Conservation (phyloP, 177 flowering plant species). For the Vitis hybrid region DNA sequence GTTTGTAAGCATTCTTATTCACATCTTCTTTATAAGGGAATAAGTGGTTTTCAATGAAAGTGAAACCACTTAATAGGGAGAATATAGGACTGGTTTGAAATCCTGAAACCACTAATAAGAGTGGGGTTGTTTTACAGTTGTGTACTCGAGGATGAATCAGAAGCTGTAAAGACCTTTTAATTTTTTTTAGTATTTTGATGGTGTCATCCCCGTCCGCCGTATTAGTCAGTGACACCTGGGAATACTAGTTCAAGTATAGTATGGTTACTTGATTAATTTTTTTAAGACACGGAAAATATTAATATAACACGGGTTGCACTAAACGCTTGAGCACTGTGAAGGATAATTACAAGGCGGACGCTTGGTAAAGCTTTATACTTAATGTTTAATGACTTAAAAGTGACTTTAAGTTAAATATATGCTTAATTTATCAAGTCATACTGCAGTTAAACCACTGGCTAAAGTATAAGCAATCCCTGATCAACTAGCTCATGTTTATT, state of each 20-base stretch:
- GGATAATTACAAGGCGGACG: too few species aligned
- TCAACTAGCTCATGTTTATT: too few species aligned
- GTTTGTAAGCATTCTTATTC: not conserved
- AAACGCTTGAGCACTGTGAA: too few species aligned
- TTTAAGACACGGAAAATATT: too few species aligned
- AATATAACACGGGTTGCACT: too few species aligned
- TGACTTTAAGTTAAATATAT: too few species aligned
- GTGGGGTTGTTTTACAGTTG: not conserved
- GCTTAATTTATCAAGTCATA: too few species aligned
- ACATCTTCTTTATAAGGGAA: conserved; percentile 3
- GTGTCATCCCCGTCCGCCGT: conserved; percentile 4
- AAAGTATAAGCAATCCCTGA: too few species aligned
- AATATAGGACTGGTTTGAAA: not conserved
- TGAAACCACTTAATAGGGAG: not conserved
- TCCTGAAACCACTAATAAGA: not conserved
- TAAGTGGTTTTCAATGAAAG: conserved; percentile 6
- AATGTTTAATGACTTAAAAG: too few species aligned
- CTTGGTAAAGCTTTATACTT: too few species aligned
- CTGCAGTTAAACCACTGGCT: too few species aligned
- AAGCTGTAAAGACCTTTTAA: not conserved
- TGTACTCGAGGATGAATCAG: not conserved
- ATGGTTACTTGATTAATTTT: too few species aligned
- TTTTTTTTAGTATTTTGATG: conserved; percentile 2
- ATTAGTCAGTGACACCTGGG: not conserved
- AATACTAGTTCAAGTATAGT: not conserved